A percentile compares a stretch with the other conserved stretches of the same genome.
Evolutionary conservation across 2,329 filamentous ascomycete species (phyloP).

Genomic region (Botryotinia calthae): DNA sequence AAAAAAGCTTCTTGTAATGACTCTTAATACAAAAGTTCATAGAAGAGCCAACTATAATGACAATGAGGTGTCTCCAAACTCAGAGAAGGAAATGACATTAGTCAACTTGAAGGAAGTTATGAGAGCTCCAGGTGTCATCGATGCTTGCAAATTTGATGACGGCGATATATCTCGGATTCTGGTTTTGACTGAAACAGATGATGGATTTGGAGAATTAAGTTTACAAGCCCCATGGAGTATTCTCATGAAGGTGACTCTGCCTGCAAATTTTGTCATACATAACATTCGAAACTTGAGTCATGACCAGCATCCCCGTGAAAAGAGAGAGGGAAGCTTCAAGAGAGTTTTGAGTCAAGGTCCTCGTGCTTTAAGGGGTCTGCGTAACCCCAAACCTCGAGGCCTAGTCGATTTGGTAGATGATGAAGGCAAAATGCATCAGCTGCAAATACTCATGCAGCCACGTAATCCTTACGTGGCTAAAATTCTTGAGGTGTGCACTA

Average conservation of each 20-base stretch:
- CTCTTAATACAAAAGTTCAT: conserved; percentile 50
- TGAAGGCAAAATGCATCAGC: conserved; percentile 60
- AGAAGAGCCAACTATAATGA: conserved; percentile 25
- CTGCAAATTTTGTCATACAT: conserved; percentile 54
- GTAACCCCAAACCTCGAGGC: conserved; percentile 57
- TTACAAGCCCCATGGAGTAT: conserved; percentile 74
- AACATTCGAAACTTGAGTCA: conserved; percentile 60
- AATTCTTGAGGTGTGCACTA: conserved; percentile 60
- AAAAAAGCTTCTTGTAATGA: conserved; percentile 65
- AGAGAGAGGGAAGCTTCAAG: conserved; percentile 51
- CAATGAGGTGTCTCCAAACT: conserved; percentile 30
- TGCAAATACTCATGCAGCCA: conserved; percentile 67
- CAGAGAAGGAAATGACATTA: conserved; percentile 37
- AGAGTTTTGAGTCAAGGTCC: conserved; percentile 46
- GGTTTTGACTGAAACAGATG: conserved; percentile 63
- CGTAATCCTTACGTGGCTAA: conserved; percentile 59
- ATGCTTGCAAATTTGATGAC: conserved; percentile 70
- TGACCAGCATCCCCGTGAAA: conserved; percentile 49
- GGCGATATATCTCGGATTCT: conserved; percentile 66
- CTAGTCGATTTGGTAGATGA: conserved; percentile 65
- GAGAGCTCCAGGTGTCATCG: conserved; percentile 64
- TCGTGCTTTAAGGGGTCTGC: conserved; percentile 45
- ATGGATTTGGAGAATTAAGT: conserved; percentile 64
- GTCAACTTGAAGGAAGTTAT: conserved; percentile 32
- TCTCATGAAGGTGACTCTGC: conserved; percentile 64